A percentile compares a stretch with the other conserved stretches of the same genome.
Conservation (phyloP, 2,329 filamentous ascomycete species). For the Tolypocladium inflatum region DNA sequence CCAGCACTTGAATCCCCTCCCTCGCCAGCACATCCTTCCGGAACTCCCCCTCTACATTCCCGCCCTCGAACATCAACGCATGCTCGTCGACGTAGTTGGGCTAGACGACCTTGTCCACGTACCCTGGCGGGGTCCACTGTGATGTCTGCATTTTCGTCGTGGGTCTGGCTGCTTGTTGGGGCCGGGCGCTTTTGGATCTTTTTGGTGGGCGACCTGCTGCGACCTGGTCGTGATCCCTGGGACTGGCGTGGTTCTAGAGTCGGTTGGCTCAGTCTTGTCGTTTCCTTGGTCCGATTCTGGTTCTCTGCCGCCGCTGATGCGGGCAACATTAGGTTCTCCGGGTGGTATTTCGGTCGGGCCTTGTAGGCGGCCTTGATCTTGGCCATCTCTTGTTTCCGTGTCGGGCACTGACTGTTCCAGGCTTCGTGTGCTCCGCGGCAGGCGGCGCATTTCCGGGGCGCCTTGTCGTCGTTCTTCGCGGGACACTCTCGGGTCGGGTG, state of each 20-base stretch:
- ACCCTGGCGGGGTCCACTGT: slow-evolving; percentile 72
- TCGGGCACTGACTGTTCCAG: neutral
- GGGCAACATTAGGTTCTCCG: neutral
- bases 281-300: neutral
- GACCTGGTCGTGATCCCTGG: neutral
- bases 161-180: no score
- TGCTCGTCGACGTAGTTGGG: slow-evolving; percentile 84
- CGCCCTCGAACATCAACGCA: slow-evolving; percentile 65
- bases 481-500: neutral
- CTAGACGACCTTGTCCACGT: slow-evolving; percentile 93
- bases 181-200: no score
- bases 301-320: neutral
- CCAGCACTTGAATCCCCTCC: slow-evolving; percentile 39
- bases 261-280: neutral
- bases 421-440: neutral
- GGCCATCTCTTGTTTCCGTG: neutral
- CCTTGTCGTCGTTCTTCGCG: neutral
- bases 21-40: slow-evolving; percentile 33
- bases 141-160: no score
- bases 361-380: neutral
- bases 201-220: neutral
- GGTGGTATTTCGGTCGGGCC: neutral
- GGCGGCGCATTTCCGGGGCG: neutral
- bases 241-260: neutral
- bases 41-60: slow-evolving; percentile 53